Percentiles rank a stretch among this genome's conserved stretches.
Evolutionary conservation across 352 stramenopile species (phyloP).

Genomic region (Pythium aristosporum): DNA sequence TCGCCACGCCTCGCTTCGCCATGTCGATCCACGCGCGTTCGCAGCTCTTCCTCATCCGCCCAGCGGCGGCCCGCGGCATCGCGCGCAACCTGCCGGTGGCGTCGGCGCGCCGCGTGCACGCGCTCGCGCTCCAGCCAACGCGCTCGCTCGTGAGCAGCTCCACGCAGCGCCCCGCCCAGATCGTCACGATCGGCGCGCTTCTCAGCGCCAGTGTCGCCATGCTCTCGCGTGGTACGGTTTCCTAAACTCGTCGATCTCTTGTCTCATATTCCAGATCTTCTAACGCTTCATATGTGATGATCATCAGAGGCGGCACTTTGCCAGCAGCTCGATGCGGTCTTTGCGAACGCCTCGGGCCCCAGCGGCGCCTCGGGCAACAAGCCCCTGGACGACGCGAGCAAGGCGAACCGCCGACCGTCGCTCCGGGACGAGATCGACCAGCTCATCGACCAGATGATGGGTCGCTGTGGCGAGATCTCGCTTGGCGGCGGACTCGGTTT

Average conservation of each 20-base stretch:
- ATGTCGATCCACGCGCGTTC: slow-evolving; percentile 48
- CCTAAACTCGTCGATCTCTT: neutral
- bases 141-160: slow-evolving; percentile 4
- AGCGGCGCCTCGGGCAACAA: slow-evolving; percentile 18
- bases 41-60: slow-evolving; percentile 40
- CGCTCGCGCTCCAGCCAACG: slow-evolving; percentile 21
- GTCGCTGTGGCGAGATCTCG: slow-evolving; percentile 66
- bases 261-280: neutral
- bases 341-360: slow-evolving; percentile 29
- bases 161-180: slow-evolving; percentile 5
- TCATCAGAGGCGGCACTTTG: slow-evolving; percentile 41
- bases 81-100: slow-evolving; percentile 25
- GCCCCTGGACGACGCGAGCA: slow-evolving; percentile 25
- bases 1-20: neutral
- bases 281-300: neutral
- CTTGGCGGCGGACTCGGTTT: slow-evolving; percentile 72
- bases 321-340: slow-evolving; percentile 37
- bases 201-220: slow-evolving; percentile 46
- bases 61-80: slow-evolving; percentile 16
- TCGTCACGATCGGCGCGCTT: slow-evolving; percentile 45
- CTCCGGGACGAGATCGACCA: slow-evolving; percentile 52
- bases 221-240: slow-evolving; percentile 35
- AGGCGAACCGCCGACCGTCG: slow-evolving; percentile 28
- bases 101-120: slow-evolving; percentile 22
- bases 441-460: slow-evolving; percentile 63